A percentile compares a stretch with the other conserved stretches of the same genome.
Conservation (phyloP, 768 basidiomycete species). For the Tephrocybe sp. region DNA sequence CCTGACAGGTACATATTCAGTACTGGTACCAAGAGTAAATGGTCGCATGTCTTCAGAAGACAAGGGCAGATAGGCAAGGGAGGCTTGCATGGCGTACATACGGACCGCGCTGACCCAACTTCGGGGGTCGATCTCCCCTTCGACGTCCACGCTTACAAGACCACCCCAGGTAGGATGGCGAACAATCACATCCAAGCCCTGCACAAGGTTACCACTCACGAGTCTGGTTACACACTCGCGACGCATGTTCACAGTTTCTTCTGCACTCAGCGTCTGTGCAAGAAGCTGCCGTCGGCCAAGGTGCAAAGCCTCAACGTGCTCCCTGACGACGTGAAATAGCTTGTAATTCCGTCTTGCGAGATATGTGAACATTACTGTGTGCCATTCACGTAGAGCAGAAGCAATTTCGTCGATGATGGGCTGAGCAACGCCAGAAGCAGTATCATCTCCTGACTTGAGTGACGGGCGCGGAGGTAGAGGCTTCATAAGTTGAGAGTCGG, state of each 20-base stretch:
- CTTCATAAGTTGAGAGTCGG: conserved; percentile 65
- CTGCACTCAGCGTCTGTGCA: conserved; percentile 80
- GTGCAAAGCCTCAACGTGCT: conserved; percentile 90
- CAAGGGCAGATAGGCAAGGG: conserved; percentile 75
- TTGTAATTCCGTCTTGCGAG: conserved; percentile 87
- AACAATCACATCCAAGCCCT: conserved; percentile 95
- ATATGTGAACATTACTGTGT: conserved; percentile 87
- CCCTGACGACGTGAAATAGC: conserved; percentile 82
- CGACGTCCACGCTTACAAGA: conserved; percentile 87
- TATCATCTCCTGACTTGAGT: conserved; percentile 95
- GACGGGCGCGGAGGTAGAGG: conserved; percentile 88
- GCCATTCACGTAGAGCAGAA: conserved; percentile 95
- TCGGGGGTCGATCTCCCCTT: conserved; percentile 75
- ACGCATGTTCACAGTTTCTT: conserved; percentile 81
- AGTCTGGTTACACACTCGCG: conserved; percentile 86
- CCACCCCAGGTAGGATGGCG: conserved; percentile 91
- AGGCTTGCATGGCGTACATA: conserved; percentile 90
- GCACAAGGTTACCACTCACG: conserved; percentile 87
- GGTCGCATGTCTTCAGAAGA: conserved; percentile 42
- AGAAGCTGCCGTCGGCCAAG: conserved; percentile 90
- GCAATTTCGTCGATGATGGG: conserved; percentile 98
- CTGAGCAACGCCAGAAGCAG: conserved; percentile 75
- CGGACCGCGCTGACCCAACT: conserved; percentile 89
- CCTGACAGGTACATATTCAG: conserved; percentile 45
- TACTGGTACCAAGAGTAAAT: conserved; percentile 40